Evolutionary conservation across 164 flowering plant species (phyloP), one percentile per base, ranked within the genome.

Genomic region (Saururus chinensis): DNA sequence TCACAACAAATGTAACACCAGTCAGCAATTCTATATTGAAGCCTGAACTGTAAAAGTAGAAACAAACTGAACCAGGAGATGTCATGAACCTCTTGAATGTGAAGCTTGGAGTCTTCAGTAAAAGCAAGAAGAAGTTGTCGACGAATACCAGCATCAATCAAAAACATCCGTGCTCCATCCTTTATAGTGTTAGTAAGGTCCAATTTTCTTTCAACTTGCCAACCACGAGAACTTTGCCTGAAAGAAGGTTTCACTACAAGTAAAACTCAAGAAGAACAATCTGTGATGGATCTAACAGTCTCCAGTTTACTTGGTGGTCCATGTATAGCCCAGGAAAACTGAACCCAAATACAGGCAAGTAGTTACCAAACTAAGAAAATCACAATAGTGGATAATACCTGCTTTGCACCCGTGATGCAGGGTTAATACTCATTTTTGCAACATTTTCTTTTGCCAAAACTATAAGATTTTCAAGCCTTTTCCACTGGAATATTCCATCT

Each of bases 401-500:
- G 70, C 63, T 67, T 49, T 81, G 80, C 59, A 67, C 75, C 82
- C 71, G 81, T 64, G 89, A 69, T 53, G 98, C 96, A 57, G 98
- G 98, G 73, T 87, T 92, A 76, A 79, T 83, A 76, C 87, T 92
- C 98, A 92, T 86, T 77, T 76, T 89, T 66, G 83, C 72, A 42
- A 92, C 98, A 75, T 92, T 89, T 70, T 92, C 96, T 77, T 92
- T 92, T 8, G 98, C 96, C 55, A 92, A 82, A 68, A 77, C 74
- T 62, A 92, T 89, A 60, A 92, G 93, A 70, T 92, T 92, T 70
- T 92, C 98, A 60, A 92, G 92, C 45, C 96, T 85, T 71, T 92
- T 92, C 98, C 98, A 92, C 61, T 92, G 98, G 76, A 92, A 92
- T 64, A 82, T 71, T 24, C 96, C 96, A 67, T 92, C 98, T 78